A percentile compares a stretch with the other conserved stretches of the same genome.
Conservation (phyloP, 352 stramenopile species). For the Globisporangium cederbergense region DNA sequence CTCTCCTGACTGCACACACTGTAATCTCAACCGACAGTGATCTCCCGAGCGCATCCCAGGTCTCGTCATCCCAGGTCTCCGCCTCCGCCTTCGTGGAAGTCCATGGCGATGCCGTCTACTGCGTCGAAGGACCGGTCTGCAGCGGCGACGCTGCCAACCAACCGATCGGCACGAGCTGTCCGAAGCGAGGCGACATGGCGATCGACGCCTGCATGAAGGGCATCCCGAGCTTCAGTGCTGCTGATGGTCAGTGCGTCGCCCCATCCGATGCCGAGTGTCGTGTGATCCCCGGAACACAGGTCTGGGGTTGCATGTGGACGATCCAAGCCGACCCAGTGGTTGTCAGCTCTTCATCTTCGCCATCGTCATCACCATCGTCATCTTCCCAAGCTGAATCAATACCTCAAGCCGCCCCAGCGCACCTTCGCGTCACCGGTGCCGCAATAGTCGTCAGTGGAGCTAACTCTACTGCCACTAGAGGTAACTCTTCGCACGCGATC, state of each 20-base stretch:
- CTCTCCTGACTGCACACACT: conserved; percentile 12
- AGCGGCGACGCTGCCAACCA: conserved; percentile 20
- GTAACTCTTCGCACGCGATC: conserved; percentile 10
- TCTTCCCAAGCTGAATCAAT: conserved; percentile 1
- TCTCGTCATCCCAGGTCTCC: conserved; percentile 14
- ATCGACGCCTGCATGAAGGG: conserved; percentile 24
- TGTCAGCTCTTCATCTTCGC: background rate
- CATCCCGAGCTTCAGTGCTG: conserved; percentile 22
- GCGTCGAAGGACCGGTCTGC: conserved; percentile 32
- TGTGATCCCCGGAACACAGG: conserved; percentile 4
- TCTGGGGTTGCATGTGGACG: conserved; percentile 11
- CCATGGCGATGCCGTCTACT: conserved; percentile 34
- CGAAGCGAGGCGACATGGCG: conserved; percentile 26
- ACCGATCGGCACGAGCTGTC: conserved; percentile 29
- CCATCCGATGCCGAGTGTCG: conserved; percentile 20
- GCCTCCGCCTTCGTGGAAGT: conserved; percentile 3
- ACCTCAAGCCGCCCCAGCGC: background rate
- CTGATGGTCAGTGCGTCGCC: conserved; percentile 22
- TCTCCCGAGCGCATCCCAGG: background rate
- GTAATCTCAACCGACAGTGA: conserved; percentile 27
- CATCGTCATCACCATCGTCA: background rate
- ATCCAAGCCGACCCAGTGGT: background rate
- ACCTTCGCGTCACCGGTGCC: background rate
- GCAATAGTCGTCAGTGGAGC: background rate
- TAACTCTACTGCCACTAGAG: background rate